A percentile compares a stretch with the other conserved stretches of the same genome.
Conservation (phyloP, 768 basidiomycete genomes). For the Naganishia antarctica region DNA sequence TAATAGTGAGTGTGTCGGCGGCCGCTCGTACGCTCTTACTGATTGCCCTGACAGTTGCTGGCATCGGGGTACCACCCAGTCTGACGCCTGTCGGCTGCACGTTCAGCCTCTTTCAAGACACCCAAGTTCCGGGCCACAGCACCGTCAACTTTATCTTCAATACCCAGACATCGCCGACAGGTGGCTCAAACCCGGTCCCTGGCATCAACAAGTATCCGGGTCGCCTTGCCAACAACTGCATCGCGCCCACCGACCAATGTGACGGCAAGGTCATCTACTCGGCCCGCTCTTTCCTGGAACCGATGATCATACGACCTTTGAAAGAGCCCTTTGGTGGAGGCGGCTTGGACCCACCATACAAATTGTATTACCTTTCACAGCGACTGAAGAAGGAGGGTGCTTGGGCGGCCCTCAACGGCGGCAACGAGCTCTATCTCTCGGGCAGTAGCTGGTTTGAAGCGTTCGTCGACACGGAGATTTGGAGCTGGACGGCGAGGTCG, state of each 20-base stretch:
- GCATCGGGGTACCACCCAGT: background rate
- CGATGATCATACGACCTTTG: background rate
- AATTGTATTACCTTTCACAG: too few species aligned
- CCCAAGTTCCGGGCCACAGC: background rate
- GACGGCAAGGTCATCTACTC: conserved; percentile 18
- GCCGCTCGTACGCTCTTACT: background rate
- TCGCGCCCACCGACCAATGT: background rate
- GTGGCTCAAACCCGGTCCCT: background rate
- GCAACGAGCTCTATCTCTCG: too few species aligned
- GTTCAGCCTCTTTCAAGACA: conserved; percentile 3
- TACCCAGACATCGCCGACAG: background rate
- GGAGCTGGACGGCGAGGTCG: background rate
- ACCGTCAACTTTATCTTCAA: conserved; percentile 1
- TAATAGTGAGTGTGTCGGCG: background rate
- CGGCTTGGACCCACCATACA: conserved; percentile 1
- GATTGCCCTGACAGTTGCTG: background rate
- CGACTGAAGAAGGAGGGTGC: too few species aligned
- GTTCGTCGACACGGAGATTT: background rate
- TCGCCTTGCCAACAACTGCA: background rate
- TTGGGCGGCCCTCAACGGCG: too few species aligned
- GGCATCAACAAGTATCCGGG: background rate
- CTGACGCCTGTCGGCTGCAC: background rate
- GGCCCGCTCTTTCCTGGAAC: background rate
- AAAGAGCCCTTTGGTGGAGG: conserved; percentile 1
- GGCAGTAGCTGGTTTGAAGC: background rate